Base-by-base conservation (phyloP, 2,329 filamentous ascomycete species). In the Didymosphaeria variabile region DNA sequence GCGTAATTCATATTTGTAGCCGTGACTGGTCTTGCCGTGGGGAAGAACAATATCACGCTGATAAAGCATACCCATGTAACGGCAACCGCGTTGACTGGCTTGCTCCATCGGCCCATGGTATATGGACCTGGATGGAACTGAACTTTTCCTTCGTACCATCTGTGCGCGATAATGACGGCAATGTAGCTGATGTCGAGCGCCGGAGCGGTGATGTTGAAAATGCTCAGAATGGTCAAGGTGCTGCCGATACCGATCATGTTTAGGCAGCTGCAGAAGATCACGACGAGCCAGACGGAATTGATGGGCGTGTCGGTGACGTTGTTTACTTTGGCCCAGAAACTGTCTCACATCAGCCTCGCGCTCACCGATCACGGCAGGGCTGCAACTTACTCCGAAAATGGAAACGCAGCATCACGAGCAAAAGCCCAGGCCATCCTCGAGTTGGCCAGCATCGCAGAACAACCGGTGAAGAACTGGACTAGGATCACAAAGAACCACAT, bases 401-500 rank as follows among this genome's bases (percentile, higher is more conserved):
- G 87, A n/a, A 89, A 80, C 0, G 84, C 86, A 21, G 85, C 81
- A 64, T 89, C 87, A 38, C 87, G 80, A 19, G 86, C 80, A 73
- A 88, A 88, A 2, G 87, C 87, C 72, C 85, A 88, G 1, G 85
- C 85, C 85, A 88, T 88, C 62, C 86, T 80, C 23, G 85, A 87
- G 72, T 89, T 87, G 38, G 87, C 87, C 49, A 89, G 74, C 86
- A 89, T 87, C 4, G 87, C 87, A 19, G 86, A 85, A 57, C 86
- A 87, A 21, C 87, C 86, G 0, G 87, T 89, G 76, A 90, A 89
- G 72, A 88, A 86, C 61, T 89, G 87, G 2, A 90, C 86, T 0
- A 90, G 80, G 60, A 89, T 86, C 19, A 87, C 84, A 61, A 87
- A 87, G 58, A 83, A 84, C 84, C 85, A 88, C 86, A 88, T 88